These are phyloP conservation scores for Rhodotorula sp. DNA, from an alignment of 1,284 basidiomycete genomes.

Conservation along the genomic window DNA sequence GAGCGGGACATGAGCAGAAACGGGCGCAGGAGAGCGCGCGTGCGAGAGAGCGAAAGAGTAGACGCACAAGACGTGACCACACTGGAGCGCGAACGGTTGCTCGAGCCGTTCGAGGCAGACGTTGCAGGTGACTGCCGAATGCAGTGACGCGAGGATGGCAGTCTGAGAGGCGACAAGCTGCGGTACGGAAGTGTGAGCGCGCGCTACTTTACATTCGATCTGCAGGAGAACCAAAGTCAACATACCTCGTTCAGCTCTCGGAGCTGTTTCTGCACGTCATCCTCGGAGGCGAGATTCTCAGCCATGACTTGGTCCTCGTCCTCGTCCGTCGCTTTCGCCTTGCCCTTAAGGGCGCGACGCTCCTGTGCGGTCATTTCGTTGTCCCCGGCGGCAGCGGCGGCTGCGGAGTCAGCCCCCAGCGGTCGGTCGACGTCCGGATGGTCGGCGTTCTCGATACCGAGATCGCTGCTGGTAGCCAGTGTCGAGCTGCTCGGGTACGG, in stretches of 20 bases:
- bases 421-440: not conserved
- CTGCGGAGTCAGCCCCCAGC: not conserved
- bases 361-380: slow-evolving; percentile 12
- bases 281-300: slow-evolving; percentile 15
- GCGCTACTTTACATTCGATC: not conserved
- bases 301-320: too few species aligned
- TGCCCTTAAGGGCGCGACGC: slow-evolving; percentile 24
- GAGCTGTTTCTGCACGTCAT: slow-evolving; percentile 9
- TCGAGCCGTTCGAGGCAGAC: slow-evolving; percentile 40
- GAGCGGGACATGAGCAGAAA: not conserved
- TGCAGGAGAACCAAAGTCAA: too few species aligned
- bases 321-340: slow-evolving; percentile 19
- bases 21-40: not conserved
- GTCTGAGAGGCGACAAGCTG: slow-evolving; percentile 28
- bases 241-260: not conserved
- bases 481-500: not conserved
- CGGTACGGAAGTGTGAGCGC: rapidly evolving
- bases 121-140: slow-evolving; percentile 24
- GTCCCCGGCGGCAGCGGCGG: not conserved
- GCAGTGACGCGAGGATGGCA: slow-evolving; percentile 22
- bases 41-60: not conserved
- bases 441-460: not conserved
- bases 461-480: not conserved
- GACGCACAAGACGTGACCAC: slow-evolving; percentile 41
- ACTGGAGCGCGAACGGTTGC: slow-evolving; percentile 32